Conservation (phyloP, 2,329 filamentous ascomycete genomes). For the Fragosphaeria purpurea region DNA sequence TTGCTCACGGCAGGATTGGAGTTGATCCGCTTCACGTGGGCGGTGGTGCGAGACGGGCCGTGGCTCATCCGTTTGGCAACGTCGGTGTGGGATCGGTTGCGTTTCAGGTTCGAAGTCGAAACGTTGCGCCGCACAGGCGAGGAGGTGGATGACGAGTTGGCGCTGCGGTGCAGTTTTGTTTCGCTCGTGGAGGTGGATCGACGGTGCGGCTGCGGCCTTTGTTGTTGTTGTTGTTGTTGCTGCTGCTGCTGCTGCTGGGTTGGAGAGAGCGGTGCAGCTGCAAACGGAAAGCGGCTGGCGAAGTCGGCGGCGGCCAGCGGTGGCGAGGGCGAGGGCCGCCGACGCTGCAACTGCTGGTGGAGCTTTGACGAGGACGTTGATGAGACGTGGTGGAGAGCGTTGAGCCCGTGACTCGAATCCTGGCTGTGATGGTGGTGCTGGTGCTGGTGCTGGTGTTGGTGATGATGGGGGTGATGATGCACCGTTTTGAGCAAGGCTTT, state of each 20-base stretch:
- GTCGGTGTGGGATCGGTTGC: constrained; percentile 50
- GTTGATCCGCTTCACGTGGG: constrained; percentile 42
- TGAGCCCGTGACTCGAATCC: too few species aligned
- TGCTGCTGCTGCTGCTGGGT: constrained; percentile 20
- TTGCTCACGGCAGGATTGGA: constrained; percentile 39
- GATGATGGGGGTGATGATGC: constrained; percentile 1
- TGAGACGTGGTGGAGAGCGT: constrained; percentile 19
- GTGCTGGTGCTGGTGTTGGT: constrained; percentile 1
- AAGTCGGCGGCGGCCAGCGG: constrained; percentile 29
- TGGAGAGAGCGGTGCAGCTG: not conserved
- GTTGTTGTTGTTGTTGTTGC: constrained; percentile 22
- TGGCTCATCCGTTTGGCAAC: constrained; percentile 40
- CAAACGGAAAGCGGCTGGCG: constrained; percentile 12
- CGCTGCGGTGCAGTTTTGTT: constrained; percentile 31
- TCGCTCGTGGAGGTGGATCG: constrained; percentile 40
- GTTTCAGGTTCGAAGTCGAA: constrained; percentile 46
- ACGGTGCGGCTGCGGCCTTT: constrained; percentile 29
- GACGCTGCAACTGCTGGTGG: constrained; percentile 17
- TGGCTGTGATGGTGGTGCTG: not conserved
- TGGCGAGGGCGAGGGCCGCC: constrained; percentile 31
- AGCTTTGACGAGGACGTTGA: constrained; percentile 17
- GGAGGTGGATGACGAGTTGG: constrained; percentile 32
- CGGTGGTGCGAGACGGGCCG: constrained; percentile 17
- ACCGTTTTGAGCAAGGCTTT: constrained; percentile 37
- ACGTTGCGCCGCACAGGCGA: constrained; percentile 44